Evolutionary conservation across 2,329 filamentous ascomycete species (phyloP), one percentile per base, ranked within the genome.

Genomic region (Alternaria viburni): DNA sequence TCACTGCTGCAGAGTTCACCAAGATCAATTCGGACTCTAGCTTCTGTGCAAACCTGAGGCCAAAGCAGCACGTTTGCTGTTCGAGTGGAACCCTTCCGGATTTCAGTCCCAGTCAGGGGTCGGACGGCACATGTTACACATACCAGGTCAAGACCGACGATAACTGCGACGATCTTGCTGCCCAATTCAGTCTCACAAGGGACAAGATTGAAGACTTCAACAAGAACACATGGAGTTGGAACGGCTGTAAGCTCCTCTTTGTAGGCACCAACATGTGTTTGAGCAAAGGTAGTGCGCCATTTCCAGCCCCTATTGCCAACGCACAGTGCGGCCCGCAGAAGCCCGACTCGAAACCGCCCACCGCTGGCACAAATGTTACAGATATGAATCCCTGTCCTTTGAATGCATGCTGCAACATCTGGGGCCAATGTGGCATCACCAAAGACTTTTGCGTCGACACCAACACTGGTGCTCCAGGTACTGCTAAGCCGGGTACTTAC

Each of bases 321-420:
- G 80, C 81, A 12, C 64, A 79, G 0, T 86, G 85, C 68, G 85
- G 86, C 0, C 85, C 85, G 3, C 78, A 80, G 46, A 56, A 80
- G 2, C 76, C 77, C 6, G 81, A 81, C 1, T 84, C 83, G 0
- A 52, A 67, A 10, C 50, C 68, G 11, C 80, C 82, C 0, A 15
- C 69, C 0, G 68, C 74, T 12, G 79, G 76, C n/a, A 77, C 68
- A 0, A 69, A 76, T 17, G 54, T 77, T 6, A 61, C 65, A 6
- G 43, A n/a, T 2, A 54, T 70, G 7, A 72, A 70, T 19, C 64
- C 62, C 4, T 72, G 69, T 17, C 68, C 68, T 19, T 26, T 72
- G 15, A 72, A 72, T 26, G 66, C 46, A 30, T 72, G 69, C 41
- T 72, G 68, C 43, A 69, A 67, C 45, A 61, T 62, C 17, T 72